Conservation (phyloP, 1,284 basidiomycete species). For the Puccinia triticina region DNA sequence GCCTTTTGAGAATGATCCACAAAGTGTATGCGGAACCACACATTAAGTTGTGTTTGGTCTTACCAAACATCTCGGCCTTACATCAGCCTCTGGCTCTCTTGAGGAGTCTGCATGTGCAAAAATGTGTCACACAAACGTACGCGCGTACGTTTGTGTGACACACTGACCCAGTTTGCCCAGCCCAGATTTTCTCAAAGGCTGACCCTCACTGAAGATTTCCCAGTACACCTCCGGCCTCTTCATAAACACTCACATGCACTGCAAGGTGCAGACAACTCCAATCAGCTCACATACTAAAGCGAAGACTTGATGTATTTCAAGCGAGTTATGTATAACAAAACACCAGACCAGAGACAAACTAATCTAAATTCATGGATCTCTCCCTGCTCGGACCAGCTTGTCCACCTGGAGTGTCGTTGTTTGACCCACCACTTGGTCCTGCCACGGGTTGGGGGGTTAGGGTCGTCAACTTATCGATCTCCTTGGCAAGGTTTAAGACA, state of each 20-base stretch:
- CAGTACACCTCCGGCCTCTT: too few relatives aligned
- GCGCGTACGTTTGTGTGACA: background rate
- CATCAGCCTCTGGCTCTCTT: background rate
- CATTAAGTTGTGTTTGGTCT: too few relatives aligned
- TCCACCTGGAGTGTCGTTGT: background rate
- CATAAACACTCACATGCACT: too few relatives aligned
- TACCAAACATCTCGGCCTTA: too few relatives aligned
- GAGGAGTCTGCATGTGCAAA: background rate
- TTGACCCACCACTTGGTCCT: background rate
- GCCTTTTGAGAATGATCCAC: too few relatives aligned
- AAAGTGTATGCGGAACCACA: too few relatives aligned
- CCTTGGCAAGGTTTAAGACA: background rate
- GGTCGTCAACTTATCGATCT: background rate
- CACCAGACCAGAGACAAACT: background rate
- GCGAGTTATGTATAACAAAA: too few relatives aligned
- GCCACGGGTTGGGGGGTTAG: background rate
- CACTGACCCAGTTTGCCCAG: background rate
- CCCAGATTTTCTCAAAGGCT: too few relatives aligned
- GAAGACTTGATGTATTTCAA: too few relatives aligned
- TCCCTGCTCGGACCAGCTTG: background rate
- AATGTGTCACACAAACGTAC: background rate
- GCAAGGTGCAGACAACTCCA: too few relatives aligned
- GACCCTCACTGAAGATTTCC: too few relatives aligned
- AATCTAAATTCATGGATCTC: background rate
- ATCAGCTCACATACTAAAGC: too few relatives aligned